Evolutionary conservation across 768 basidiomycete species (phyloP).

Genomic region (Russula ochroleuca): DNA sequence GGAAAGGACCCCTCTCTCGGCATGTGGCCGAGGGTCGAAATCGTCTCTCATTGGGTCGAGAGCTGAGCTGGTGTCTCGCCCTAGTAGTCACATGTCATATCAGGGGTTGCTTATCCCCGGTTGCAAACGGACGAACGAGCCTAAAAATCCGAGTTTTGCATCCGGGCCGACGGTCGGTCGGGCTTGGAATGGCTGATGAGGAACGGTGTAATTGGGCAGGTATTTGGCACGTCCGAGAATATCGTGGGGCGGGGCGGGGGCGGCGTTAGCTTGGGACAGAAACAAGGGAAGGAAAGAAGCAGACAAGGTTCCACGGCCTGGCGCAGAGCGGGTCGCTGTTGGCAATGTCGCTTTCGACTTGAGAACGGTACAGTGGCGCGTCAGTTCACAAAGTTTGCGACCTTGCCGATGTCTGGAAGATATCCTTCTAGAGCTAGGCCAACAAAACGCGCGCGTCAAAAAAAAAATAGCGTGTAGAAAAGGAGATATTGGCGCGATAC

Average conservation of each 20-base stretch:
- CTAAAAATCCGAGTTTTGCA: not conserved
- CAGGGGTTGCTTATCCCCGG: not conserved
- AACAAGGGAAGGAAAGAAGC: not conserved
- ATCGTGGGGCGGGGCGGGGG: not conserved
- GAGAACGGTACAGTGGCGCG: not conserved
- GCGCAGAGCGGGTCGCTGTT: too few species aligned
- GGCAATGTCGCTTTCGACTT: not conserved
- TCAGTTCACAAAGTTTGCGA: not conserved
- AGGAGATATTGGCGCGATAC: not conserved
- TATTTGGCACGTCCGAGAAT: not conserved
- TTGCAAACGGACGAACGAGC: not conserved
- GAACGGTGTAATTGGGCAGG: not conserved
- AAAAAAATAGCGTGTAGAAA: not conserved
- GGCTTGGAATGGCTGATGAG: not conserved
- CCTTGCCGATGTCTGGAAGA: not conserved
- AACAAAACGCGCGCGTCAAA: not conserved
- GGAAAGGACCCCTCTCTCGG: too few species aligned
- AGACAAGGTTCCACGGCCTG: too few species aligned
- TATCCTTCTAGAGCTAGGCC: not conserved
- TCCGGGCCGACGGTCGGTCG: not conserved
- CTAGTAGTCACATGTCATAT: not conserved
- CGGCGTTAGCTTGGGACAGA: not conserved
- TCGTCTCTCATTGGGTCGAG: not conserved
- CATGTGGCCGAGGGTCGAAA: not conserved
- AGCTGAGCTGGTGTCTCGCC: too few species aligned